Conservation (phyloP, 2,329 filamentous ascomycete species). For the Exserohilum turcica region DNA sequence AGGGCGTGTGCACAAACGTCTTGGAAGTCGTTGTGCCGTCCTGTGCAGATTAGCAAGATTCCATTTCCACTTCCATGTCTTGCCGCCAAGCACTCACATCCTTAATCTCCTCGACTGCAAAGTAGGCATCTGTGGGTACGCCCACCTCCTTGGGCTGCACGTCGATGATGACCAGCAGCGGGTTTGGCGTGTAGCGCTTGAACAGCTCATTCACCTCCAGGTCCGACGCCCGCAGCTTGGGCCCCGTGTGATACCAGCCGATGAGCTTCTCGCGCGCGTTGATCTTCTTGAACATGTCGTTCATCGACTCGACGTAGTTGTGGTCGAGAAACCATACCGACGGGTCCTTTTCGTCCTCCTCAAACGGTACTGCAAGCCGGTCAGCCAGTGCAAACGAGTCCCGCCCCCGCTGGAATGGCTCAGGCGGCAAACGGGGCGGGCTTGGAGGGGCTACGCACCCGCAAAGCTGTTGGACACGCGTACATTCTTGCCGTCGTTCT, state of each 20-base stretch:
- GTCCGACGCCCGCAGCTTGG: conserved; percentile 94
- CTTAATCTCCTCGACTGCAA: conserved; percentile 99
- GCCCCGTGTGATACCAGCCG: conserved; percentile 99
- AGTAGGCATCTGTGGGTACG: conserved; percentile 97
- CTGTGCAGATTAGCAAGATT: conserved; percentile 54
- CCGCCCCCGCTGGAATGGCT: background rate
- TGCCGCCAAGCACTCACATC: conserved; percentile 69
- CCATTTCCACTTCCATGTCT: too few species aligned
- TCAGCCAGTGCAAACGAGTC: conserved; percentile 28
- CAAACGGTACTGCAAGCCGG: conserved; percentile 77
- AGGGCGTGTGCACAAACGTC: conserved; percentile 98
- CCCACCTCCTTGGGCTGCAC: conserved; percentile 98
- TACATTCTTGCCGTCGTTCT: conserved; percentile 95
- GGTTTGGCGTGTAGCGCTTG: conserved; percentile 98
- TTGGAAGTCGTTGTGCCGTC: conserved; percentile 96
- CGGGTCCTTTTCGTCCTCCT: conserved; percentile 98
- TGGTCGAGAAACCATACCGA: conserved; percentile 99
- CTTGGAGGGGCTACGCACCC: conserved; percentile 61
- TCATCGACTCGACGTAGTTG: conserved; percentile 99
- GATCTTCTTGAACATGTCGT: conserved; percentile 99
- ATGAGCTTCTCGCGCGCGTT: conserved; percentile 98
- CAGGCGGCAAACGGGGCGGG: conserved; percentile 24
- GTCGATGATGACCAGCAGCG: conserved; percentile 95
- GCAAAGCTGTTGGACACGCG: conserved; percentile 99
- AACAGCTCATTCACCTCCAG: conserved; percentile 99